Evolutionary conservation across 257 asterid genomes (phyloP), one percentile per base, ranked within the genome.

Genomic region (Euphrasia confusa): DNA sequence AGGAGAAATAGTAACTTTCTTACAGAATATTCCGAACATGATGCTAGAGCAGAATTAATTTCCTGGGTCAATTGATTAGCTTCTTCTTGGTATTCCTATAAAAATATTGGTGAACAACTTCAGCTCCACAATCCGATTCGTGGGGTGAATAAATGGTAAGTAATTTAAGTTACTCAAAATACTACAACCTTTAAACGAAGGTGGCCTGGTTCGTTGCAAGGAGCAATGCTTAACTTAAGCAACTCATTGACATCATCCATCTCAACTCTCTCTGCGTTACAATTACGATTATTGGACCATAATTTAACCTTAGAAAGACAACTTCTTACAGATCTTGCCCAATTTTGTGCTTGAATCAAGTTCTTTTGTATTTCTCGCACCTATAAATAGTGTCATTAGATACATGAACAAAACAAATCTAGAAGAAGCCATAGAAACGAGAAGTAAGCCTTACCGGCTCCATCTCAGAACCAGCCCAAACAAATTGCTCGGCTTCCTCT

Each of bases 401-500:
- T 55, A 68, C 55, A 55, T 37, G 26, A 55, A 50, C 32, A 45
- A 45, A 72, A 27, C 42, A 63, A 53, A 33, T 53, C 24, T 6
- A 10, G 61, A 45, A 7, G 60, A 61, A 73, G 60, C 26, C 60
- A 32, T 56, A 68, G 2, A 63, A 14, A 37, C 30, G 24, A 54
- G 61, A 67, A 50, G 56, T 50, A 56, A 53, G 60, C 57, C 88
- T 85, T 75, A 88, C 98, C 30, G 76, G 82, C 74, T 91, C 90
- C 95, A 91, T 91, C 76, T 88, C 98, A 73, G 79, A 71, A 78
- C 90, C 98, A 72, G 88, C 98, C 98, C 98, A 91, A 74, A 86
- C 78, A 81, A 88, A 91, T 71, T 91, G 92, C 68, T 83, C 87
- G 33, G 96, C 96, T 71, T 84, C 90, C 74, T 84, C 84, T 26